Conservation (phyloP, 75 land plant species). For the Cryptomeria japonica region DNA sequence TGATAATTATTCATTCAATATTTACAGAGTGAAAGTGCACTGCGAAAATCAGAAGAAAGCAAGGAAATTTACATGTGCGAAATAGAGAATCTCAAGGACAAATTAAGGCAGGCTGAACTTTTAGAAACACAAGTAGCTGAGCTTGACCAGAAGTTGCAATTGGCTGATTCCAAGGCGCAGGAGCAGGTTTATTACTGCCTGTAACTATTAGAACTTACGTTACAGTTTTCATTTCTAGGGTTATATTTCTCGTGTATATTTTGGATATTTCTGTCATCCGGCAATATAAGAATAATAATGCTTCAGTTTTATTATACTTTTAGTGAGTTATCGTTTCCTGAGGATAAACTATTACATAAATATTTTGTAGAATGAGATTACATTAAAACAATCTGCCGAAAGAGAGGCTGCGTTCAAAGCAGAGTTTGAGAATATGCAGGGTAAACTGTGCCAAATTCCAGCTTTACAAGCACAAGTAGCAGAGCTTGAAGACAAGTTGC, state of each 20-base stretch:
- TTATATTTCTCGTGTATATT: not conserved
- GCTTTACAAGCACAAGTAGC: conserved; percentile 39
- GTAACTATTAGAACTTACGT: not conserved
- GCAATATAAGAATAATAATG: not conserved
- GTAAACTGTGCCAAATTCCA: conserved; percentile 22
- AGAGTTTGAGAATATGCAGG: conserved; percentile 30
- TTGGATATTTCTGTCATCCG: not conserved
- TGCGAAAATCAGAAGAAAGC: not conserved
- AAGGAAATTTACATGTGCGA: conserved; percentile 26
- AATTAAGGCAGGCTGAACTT: conserved; percentile 21
- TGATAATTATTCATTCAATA: not conserved
- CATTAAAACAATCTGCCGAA: not conserved
- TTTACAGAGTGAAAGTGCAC: not conserved
- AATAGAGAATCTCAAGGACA: conserved; percentile 29
- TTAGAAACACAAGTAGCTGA: conserved; percentile 46
- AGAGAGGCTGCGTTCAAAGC: conserved; percentile 26
- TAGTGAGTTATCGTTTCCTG: not conserved
- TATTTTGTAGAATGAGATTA: not conserved
- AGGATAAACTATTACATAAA: not conserved
- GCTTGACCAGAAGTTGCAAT: conserved; percentile 36
- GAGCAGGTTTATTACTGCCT: conserved; percentile 26
- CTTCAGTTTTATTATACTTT: not conserved
- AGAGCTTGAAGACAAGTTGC: conserved; percentile 43
- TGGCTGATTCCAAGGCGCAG: conserved; percentile 19
- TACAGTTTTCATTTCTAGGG: not conserved